Base-by-base conservation (phyloP, 768 basidiomycete species). In the Mycena galericulata region DNA sequence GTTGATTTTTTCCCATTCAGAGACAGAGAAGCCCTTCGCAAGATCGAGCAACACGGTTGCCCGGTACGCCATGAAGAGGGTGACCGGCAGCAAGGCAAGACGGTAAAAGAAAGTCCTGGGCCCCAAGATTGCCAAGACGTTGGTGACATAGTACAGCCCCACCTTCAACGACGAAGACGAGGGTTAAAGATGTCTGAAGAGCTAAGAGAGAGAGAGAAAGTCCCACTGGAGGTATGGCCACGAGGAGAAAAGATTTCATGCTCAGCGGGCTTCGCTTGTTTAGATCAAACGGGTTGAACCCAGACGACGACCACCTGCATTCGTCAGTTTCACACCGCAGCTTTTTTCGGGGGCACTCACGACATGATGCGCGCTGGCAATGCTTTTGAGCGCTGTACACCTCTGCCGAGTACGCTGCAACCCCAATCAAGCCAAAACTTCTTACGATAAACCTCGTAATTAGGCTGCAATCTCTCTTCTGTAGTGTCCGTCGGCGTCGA, bases 51-150 rank as follows among this genome's bases (percentile, higher is more conserved):
- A 76, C 26, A 84, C 86, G 17, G 78, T 76, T 4, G 83, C 82
- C 17, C 84, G 80, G 60, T 84, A 85, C 20, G 83, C 74, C 9
- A 76, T 62, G 79, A 82, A 86, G 32, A 87, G 73, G 5, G 87
- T 83, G 15, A 86, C 65, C 3, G 88, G 87, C 29, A 90, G 80
- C 38, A 89, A 68, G 15, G 85, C 83, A 34, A 83, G 65, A 50
- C 88, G 85, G 62, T 85, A 74, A 4, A 77, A 51, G 49, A 78
- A 76, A 1, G 88, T 88, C 34, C 76, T 76, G 0, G 85, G 85
- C 17, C 84, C 73, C 41, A 87, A 79, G 9, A 89, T 53, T 4
- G 70, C 86, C 54, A 91, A 81, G 36, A 88, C 74, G 15, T 89
- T 89, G 60, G 86, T 85, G 14, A 72, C 76, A 79, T 86, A 88